These are phyloP conservation scores for Leccinum disarticulatum DNA, from an alignment of 768 basidiomycete genomes.

Conservation along the genomic window DNA sequence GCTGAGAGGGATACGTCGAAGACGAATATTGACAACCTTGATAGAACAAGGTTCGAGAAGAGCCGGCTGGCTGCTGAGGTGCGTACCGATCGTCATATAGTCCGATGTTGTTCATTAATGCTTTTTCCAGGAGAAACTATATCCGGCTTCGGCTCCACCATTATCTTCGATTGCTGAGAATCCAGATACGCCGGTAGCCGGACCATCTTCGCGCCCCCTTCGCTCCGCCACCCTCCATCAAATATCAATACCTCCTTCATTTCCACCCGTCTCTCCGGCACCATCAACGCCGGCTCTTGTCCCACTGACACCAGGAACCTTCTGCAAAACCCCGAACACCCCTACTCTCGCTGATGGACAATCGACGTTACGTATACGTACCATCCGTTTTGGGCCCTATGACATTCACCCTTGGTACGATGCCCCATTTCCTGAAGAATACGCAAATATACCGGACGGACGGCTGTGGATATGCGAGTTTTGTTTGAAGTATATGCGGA, in stretches of 20 bases:
- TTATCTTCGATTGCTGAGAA: conserved; percentile 33
- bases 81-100: conserved; percentile 20
- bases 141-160: conserved; percentile 41
- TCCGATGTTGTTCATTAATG: conserved; percentile 3
- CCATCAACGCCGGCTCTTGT: conserved; percentile 37
- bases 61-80: conserved; percentile 78
- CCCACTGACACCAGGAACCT: conserved; percentile 34
- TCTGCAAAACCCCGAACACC: conserved; percentile 33
- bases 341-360: conserved; percentile 24
- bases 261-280: conserved; percentile 35
- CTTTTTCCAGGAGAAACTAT: conserved; percentile 46
- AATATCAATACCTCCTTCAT: conserved; percentile 30
- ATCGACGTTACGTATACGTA: conserved; percentile 66
- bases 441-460: conserved; percentile 88
- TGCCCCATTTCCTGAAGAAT: conserved; percentile 98
- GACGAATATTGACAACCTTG: conserved; percentile 58
- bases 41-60: conserved; percentile 72
- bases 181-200: conserved; percentile 43
- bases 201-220: conserved; percentile 60
- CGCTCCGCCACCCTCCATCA: conserved; percentile 54
- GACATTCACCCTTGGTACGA: conserved; percentile 99
- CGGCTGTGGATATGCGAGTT: conserved; percentile 97
- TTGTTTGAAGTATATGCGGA: conserved; percentile 98
- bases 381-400: conserved; percentile 85
- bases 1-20: conserved; percentile 72